Evolutionary conservation across 2,329 filamentous ascomycete genomes (phyloP), one percentile per base, ranked within the genome.

Genomic region (Madurella mycetomatis): DNA sequence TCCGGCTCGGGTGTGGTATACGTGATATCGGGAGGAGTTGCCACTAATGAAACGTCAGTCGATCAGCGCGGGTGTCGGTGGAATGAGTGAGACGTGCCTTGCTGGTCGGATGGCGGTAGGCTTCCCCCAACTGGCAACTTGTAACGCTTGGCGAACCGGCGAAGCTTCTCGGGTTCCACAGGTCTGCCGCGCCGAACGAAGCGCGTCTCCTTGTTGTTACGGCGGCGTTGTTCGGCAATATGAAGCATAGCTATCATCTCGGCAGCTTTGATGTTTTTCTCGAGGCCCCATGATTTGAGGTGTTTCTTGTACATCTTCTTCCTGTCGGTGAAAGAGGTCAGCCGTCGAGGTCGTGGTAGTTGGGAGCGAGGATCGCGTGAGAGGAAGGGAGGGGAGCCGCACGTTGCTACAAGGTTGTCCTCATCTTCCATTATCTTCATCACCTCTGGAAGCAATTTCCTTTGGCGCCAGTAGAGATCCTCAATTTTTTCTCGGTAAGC

Each of bases 301-400:
- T 56, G 41, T 40, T 47, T 58, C 49, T 65, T 64, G 56, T 63
- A 65, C 51, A 59, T 62, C 40, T 61, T 62, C 17, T 47, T 40
- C 2, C 60, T 65, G 41, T 0, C 7, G 16, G 31, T 15, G 5
- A 5, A 17, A 42, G 49, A 17, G 12, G 40, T 31, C 2, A 4
- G 2, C 4, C 2, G 16, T 47, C 16, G 34, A 9, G 11, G 13
- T n/a, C 16, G 1, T 2, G 13, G 17, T 9, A 19, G 9, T 17
- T 16, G 19, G 18, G 2, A 16, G n/a, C 11, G 31, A 31, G 25
- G 8, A 45, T 19, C 37, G 39, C 4, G 7, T n/a, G 30, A 32
- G 19, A 37, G 30, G 41, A n/a, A 13, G 40, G 13, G 8, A 41
- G 13, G 37, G 12, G 32, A n/a, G 19, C 47, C 57, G 34, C 49